phyloP scores from a whole-genome alignment of 805 yeast species.

The Suhomyces pyralidae region DNA sequence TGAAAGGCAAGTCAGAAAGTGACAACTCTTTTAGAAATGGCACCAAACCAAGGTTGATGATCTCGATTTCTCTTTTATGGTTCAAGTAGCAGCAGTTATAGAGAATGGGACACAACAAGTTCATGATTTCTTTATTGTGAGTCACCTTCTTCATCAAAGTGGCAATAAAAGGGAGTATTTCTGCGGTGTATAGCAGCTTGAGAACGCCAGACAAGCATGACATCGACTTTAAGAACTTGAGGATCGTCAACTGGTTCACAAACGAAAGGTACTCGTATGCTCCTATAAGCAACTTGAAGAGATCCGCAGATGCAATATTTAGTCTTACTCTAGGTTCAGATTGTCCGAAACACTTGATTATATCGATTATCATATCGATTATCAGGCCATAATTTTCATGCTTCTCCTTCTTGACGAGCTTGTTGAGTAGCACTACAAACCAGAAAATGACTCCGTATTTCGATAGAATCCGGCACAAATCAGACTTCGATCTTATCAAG shows the following conservation, averaged over 20 bases:
- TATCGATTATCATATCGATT: constrained; percentile 33
- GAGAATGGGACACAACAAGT: constrained; percentile 46
- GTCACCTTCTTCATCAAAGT: constrained; percentile 24
- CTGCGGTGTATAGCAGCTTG: constrained; percentile 33
- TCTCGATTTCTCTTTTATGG: constrained; percentile 41
- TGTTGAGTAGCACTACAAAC: constrained; percentile 37
- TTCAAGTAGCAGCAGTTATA: constrained; percentile 53
- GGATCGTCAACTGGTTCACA: constrained; percentile 34
- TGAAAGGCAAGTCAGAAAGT: constrained; percentile 39
- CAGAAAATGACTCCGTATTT: constrained; percentile 43
- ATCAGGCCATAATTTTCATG: constrained; percentile 3
- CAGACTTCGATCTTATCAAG: constrained; percentile 39
- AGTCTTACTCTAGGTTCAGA: constrained; percentile 45
- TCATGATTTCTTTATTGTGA: constrained; percentile 39
- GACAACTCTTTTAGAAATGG: constrained; percentile 43
- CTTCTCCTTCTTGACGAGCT: constrained; percentile 20
- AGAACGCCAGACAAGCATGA: constrained; percentile 35
- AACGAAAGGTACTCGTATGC: constrained; percentile 30
- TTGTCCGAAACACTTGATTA: constrained; percentile 42
- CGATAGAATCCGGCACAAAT: constrained; percentile 40
- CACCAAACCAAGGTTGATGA: constrained; percentile 46
- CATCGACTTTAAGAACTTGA: constrained; percentile 46
- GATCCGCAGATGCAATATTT: constrained; percentile 35
- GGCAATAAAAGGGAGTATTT: constrained; percentile 44
- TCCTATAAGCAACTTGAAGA: constrained; percentile 42